Conservation (phyloP, 2,329 filamentous ascomycete species). For the Claviceps sp. region DNA sequence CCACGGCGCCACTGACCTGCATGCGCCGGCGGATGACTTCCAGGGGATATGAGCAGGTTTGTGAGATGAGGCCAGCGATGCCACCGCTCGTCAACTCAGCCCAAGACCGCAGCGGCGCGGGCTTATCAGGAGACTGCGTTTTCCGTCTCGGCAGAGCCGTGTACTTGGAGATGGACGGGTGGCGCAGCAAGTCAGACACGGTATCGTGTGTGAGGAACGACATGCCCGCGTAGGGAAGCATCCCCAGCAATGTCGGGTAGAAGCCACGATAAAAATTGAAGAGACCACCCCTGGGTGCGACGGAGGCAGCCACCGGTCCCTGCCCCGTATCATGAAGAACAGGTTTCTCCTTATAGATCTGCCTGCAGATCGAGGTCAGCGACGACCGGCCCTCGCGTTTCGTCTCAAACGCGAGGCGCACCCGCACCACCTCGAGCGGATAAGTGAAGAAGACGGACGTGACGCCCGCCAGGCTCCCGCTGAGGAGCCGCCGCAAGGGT, state of each 20-base stretch:
- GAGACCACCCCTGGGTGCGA: slow-evolving; percentile 53
- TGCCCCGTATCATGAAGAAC: slow-evolving; percentile 11
- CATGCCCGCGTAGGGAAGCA: slow-evolving; percentile 92
- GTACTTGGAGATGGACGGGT: slow-evolving; percentile 50
- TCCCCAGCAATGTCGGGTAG: slow-evolving; percentile 76
- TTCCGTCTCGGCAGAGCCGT: slow-evolving; percentile 58
- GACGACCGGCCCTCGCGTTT: slow-evolving; percentile 58
- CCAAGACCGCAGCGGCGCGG: slow-evolving; percentile 65
- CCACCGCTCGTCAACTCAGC: slow-evolving; percentile 79
- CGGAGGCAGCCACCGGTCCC: slow-evolving; percentile 23
- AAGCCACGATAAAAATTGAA: slow-evolving; percentile 95
- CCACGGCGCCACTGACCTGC: slow-evolving; percentile 92
- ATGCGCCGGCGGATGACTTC: slow-evolving; percentile 87
- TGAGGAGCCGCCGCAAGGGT: slow-evolving; percentile 57
- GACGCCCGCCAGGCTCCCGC: slow-evolving; percentile 66
- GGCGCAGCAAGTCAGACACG: slow-evolving; percentile 69
- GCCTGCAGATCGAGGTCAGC: slow-evolving; percentile 61
- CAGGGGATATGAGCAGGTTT: slow-evolving; percentile 85
- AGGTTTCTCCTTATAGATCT: slow-evolving; percentile 72
- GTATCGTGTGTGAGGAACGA: slow-evolving; percentile 94
- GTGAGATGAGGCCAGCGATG: slow-evolving; percentile 74
- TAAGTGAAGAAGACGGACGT: slow-evolving; percentile 95
- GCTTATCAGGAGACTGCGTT: slow-evolving; percentile 43
- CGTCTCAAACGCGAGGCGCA: slow-evolving; percentile 90
- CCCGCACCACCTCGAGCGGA: slow-evolving; percentile 81